Evolutionary conservation across 257 asterid genomes (phyloP), one percentile per base, ranked within the genome.

Genomic region (Osmanthus fragrans): DNA sequence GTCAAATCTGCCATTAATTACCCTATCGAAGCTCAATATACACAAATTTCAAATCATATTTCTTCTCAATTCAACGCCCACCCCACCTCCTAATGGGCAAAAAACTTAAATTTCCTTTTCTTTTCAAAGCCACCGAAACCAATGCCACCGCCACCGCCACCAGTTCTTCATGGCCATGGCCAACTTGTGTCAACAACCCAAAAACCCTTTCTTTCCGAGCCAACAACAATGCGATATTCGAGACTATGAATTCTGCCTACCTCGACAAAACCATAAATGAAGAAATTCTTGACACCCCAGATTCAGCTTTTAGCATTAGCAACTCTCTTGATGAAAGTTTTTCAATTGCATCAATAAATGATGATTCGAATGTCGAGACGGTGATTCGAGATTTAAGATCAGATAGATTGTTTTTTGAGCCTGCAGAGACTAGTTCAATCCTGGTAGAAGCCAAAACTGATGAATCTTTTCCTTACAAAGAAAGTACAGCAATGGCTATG

Each of bases 361-460:
- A 70, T 1, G 83, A 73, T 23, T 30, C 74, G 5, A 18, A 5
- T n/a, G 65, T 74, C 10, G 92, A 87, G 68, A 87, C 60, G 6
- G 81, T 86, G 47, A 67, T 90, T 12, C 81, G 86, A 63, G 94
- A 92, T 56, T 5, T 93, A 68, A 82, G 81, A 16, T 89, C 96
- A 63, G 94, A 87, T 19, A 83, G 97, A 79, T 84, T 94, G n/a
- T 85, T 94, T 68, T 92, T 88, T 79, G 91, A 89, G 86, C 93
- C 95, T 4, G 96, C 90, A 9, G 86, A 79, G 42, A 83, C 92
- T 49, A 90, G 86, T 49, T 91, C 97, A 30, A 89, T 91, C 8
- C 82, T 88, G 70, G 92, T 77, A 67, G 87, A 71, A 70, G 85
- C 84, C 12, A 87, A 83, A 54, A 1, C 40, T 2, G 72, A 29